Conservation (phyloP, 345 rosid genomes). For the Populus nigra region DNA sequence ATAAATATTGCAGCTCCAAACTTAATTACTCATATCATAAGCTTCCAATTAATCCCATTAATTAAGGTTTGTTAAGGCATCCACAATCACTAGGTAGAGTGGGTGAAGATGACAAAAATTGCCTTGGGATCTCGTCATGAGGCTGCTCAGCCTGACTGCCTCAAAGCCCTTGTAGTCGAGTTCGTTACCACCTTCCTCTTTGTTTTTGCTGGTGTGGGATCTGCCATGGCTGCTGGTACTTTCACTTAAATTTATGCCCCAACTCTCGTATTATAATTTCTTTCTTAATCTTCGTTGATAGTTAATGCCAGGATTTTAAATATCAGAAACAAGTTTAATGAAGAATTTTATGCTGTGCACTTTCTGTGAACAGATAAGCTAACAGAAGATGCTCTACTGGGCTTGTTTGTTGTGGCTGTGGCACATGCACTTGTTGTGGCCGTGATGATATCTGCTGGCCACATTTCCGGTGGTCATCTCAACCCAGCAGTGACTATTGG, state of each 20-base stretch:
- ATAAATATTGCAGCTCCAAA: neutral
- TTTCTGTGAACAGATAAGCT: conserved; percentile 39
- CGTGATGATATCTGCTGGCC: conserved; percentile 86
- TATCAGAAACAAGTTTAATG: too few species aligned
- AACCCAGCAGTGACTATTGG: conserved; percentile 91
- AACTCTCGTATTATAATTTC: neutral
- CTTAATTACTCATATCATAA: neutral
- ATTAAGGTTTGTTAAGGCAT: neutral
- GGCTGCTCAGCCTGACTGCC: conserved; percentile 61
- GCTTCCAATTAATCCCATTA: neutral
- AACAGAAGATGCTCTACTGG: conserved; percentile 47
- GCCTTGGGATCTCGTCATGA: conserved; percentile 58
- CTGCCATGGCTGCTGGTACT: conserved; percentile 74
- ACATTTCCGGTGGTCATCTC: conserved; percentile 88
- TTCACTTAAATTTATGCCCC: neutral
- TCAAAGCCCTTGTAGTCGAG: conserved; percentile 77
- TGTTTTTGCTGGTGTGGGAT: conserved; percentile 78
- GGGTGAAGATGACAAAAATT: conserved; percentile 54
- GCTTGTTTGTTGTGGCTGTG: conserved; percentile 68
- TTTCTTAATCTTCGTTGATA: neutral
- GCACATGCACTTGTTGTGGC: conserved; percentile 83
- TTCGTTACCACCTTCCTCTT: conserved; percentile 83
- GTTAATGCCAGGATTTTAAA: neutral
- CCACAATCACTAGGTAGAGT: neutral
- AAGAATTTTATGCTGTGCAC: too few species aligned